Evolutionary conservation across 2,329 filamentous ascomycete species (phyloP).

Genomic region (Chaetomiaceae sp.): DNA sequence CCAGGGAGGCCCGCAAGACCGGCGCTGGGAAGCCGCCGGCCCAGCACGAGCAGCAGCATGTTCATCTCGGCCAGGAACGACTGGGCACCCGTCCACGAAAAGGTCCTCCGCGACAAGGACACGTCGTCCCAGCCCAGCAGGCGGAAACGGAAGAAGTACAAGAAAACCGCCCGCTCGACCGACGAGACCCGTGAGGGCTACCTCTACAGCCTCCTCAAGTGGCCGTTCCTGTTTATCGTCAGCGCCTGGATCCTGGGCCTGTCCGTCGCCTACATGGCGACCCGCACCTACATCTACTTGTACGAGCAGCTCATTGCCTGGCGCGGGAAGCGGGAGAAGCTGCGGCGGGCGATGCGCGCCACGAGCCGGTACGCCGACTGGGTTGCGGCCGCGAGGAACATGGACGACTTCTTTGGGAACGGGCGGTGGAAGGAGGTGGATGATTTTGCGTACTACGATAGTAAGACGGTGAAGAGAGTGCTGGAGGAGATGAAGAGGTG

Average conservation of each 20-base stretch:
- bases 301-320: slow-evolving; percentile 92
- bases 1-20: slow-evolving; percentile 17
- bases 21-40: slow-evolving; percentile 15
- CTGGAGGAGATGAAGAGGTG: slow-evolving; percentile 68
- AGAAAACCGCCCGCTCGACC: slow-evolving; percentile 53
- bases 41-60: slow-evolving; percentile 30
- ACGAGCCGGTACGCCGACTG: slow-evolving; percentile 78
- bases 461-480: slow-evolving; percentile 73
- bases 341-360: slow-evolving; percentile 66
- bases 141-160: slow-evolving; percentile 6
- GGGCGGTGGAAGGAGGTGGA: slow-evolving; percentile 75
- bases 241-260: slow-evolving; percentile 75
- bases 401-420: slow-evolving; percentile 79
- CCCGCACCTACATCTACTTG: slow-evolving; percentile 80
- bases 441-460: slow-evolving; percentile 81
- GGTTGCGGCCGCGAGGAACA: slow-evolving; percentile 70
- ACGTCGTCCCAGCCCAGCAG: background rate
- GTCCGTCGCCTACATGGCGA: slow-evolving; percentile 69
- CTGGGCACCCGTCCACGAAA: slow-evolving; percentile 84
- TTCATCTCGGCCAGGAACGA: slow-evolving; percentile 92
- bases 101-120: slow-evolving; percentile 41
- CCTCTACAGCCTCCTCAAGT: slow-evolving; percentile 83
- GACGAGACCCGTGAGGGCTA: slow-evolving; percentile 96
- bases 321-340: slow-evolving; percentile 69
- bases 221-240: slow-evolving; percentile 80